These are phyloP conservation scores for Pezicula neosporulosa DNA, from an alignment of 2,329 filamentous ascomycete species.

Conservation along the genomic window DNA sequence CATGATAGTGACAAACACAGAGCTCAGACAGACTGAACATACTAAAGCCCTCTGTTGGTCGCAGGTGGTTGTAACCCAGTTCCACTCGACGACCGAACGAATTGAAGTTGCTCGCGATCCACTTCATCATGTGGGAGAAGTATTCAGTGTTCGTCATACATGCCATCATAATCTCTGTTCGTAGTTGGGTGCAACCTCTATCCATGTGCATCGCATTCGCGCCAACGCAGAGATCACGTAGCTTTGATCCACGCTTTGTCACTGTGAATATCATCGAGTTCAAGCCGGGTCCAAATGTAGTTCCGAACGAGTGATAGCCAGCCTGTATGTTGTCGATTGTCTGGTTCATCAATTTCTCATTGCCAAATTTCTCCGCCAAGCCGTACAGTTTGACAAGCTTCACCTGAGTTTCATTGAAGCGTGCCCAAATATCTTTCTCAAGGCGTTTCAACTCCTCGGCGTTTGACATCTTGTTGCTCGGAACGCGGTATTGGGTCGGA, in stretches of 20 bases:
- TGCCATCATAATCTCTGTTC: conserved; percentile 9
- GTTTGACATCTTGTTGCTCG: background rate
- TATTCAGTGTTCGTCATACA: conserved; percentile 5
- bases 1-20: conserved; percentile 11
- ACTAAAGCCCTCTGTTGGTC: conserved; percentile 8
- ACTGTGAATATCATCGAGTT: conserved; percentile 3
- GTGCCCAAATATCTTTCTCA: conserved; percentile 4
- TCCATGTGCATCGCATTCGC: conserved; percentile 14
- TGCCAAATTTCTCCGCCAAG: conserved; percentile 10
- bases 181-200: conserved; percentile 10
- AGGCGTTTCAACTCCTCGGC: background rate
- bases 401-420: conserved; percentile 6
- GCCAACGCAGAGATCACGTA: conserved; percentile 14
- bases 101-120: conserved; percentile 12
- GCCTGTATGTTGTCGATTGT: conserved; percentile 17
- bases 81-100: conserved; percentile 8
- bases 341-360: conserved; percentile 12
- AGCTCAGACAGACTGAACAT: conserved; percentile 4
- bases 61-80: conserved; percentile 2
- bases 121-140: conserved; percentile 13
- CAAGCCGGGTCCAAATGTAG: conserved; percentile 10
- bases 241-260: conserved; percentile 10
- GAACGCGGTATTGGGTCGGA: background rate
- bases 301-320: conserved; percentile 11
- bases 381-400: conserved; percentile 11